Base-by-base conservation (phyloP, 2,329 filamentous ascomycete genomes). In the Xylariales sp. region DNA sequence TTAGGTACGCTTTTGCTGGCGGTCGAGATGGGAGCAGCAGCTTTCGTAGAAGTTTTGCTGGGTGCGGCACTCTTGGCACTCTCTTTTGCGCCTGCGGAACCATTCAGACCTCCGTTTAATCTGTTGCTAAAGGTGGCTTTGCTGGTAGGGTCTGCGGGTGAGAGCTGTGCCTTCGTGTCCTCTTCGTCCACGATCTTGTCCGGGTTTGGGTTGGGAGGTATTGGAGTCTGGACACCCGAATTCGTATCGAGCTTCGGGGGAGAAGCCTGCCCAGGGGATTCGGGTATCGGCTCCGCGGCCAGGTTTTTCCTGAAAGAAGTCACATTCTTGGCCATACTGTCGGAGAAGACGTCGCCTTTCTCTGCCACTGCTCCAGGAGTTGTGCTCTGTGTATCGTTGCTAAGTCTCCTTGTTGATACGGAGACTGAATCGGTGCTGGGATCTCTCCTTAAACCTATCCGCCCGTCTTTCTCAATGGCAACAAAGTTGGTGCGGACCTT, bases 401-500 rank as follows among this genome's bases (percentile, higher is more conserved):
- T 64, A 16, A 53, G 43, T 37, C 61, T 63, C 21, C 61, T 54
- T 14, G 55, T 58, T 5, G 57, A 55, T 6, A 59, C 61, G 5
- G 60, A 54, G 28, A 52, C 54, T 0, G 68, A 70, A 18, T 71
- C 68, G 28, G 58, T 55, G 45, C 68, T 72, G 17, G 55, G 56
- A 29, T 69, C 62, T 41, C 66, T 58, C 51, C 64, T 67, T 20
- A 80, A 59, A 31, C 76, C 76, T 48, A 79, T 63, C 30, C 71
- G 66, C 38, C 76, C 76, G 60, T 78, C 74, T 45, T 78, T 78
- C 55, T 88, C 83, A 31, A 90, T 74, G 14, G 83, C 77, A 37
- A 90, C 75, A 56, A 90, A 90, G 56, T 70, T 86, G 25, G 84
- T 85, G 48, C 84, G 76, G 29, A 89, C 80, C 61, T 84, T 87